phyloP scores from a whole-genome alignment of 352 stramenopile genomes.

The Globisporangium nagaii region DNA sequence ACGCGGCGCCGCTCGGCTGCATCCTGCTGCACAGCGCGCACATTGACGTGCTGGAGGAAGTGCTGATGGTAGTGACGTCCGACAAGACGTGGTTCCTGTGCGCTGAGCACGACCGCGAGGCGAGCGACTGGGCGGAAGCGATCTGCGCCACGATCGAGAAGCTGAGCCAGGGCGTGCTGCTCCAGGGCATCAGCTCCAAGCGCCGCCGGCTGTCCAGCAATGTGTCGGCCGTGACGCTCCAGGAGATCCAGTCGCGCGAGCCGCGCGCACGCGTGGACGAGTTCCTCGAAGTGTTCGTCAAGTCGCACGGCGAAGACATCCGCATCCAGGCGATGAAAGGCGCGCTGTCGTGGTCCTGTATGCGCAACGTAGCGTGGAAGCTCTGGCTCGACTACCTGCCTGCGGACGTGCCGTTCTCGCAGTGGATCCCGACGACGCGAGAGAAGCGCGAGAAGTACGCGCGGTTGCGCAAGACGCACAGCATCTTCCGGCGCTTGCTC shows the following conservation, averaged over 20 bases:
- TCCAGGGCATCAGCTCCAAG: slow-evolving; percentile 12
- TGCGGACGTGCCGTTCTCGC: slow-evolving; percentile 29
- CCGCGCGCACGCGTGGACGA: slow-evolving; percentile 46
- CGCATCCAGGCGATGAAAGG: slow-evolving; percentile 51
- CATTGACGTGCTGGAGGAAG: slow-evolving; percentile 68
- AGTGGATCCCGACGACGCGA: slow-evolving; percentile 30
- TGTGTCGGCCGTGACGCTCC: slow-evolving; percentile 34
- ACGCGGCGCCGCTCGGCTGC: slow-evolving; percentile 34
- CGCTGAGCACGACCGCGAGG: slow-evolving; percentile 44
- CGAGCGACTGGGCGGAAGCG: slow-evolving; percentile 54
- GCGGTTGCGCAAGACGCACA: slow-evolving; percentile 18
- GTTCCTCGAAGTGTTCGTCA: slow-evolving; percentile 71
- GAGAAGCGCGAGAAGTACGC: slow-evolving; percentile 48
- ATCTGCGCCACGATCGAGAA: slow-evolving; percentile 59
- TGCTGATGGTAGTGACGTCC: slow-evolving; percentile 69
- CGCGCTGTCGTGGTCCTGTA: slow-evolving; percentile 63
- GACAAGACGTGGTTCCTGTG: slow-evolving; percentile 83
- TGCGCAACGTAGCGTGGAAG: slow-evolving; percentile 68
- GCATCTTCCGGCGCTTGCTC: slow-evolving; percentile 26
- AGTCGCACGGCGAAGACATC: slow-evolving; percentile 41
- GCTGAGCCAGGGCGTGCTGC: slow-evolving; percentile 16
- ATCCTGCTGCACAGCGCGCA: slow-evolving; percentile 60
- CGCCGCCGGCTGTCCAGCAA: slow-evolving; percentile 39
- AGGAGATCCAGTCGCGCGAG: slow-evolving; percentile 59
- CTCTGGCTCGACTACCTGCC: slow-evolving; percentile 64